Evolutionary conservation across 352 stramenopile genomes (phyloP), one percentile per base, ranked within the genome.

Genomic region (Globisporangium irregulare): DNA sequence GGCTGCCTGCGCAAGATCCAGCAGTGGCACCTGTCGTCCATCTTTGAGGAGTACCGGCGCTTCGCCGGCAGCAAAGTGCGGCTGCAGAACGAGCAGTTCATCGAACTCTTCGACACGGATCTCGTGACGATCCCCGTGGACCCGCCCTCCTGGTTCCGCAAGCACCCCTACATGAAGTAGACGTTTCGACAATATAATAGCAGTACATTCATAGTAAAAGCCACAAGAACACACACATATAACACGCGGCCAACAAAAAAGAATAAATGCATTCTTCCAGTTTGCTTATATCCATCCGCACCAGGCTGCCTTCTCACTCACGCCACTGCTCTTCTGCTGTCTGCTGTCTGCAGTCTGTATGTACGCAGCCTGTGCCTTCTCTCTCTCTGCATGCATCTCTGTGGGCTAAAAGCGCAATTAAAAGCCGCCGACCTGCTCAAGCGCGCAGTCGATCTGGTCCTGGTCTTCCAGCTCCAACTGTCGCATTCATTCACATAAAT

Each of bases 361-460:
- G 38, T 9, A 15, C 4, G 41, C 5, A 50, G 15, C 41, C 41
- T 22, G 59, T 36, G 59, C 25, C 22, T 6, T 8, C 58, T 12
- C 36, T 46, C 38, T 46, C 38, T 46, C 38, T 46, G 12, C 38
- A 46, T 32, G 29, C 8, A 46, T 15, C 58, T 50, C 27, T 50
- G 56, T 50, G 3, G 9, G 9, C 20, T 9, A 25, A 55, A 29
- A 1, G 34, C 51, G 46, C 46, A 34, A 34, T 81, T 81, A 92
- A 62, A 71, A 80, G 43, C 90, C 90, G 53, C 90, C 90, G 38
- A 93, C 86, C 72, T 97, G 90, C 73, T 97, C 89, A 6, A 99
- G 84, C 73, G 98, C 92, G 69, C 94, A 98, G 81, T 99, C 96
- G 73, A 99, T 99, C 78, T 99, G 94, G 81, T 99, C 97, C 79